Percentiles rank a stretch among this genome's conserved stretches.
These are phyloP conservation scores for Cryphonectria naterciae DNA, from an alignment of 2,329 filamentous ascomycete species.

Conservation along the genomic window DNA sequence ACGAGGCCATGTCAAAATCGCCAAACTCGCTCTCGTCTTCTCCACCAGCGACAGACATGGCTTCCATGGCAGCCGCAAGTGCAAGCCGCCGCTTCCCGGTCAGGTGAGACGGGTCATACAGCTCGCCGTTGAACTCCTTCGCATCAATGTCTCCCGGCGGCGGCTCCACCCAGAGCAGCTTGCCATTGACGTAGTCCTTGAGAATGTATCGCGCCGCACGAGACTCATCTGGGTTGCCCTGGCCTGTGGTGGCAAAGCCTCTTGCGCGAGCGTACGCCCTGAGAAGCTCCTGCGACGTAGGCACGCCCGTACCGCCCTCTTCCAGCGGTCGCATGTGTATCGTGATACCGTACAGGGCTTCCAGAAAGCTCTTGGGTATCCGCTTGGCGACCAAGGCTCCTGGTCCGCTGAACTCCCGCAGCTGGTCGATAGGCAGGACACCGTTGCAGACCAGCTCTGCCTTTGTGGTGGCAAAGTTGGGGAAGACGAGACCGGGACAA, in stretches of 20 bases:
- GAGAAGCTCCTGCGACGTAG: constrained; percentile 84
- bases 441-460: constrained; percentile 95
- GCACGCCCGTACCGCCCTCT: constrained; percentile 88
- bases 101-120: constrained; percentile 83
- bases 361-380: constrained; percentile 85
- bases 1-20: constrained; percentile 52
- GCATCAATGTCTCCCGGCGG: constrained; percentile 76
- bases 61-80: constrained; percentile 56
- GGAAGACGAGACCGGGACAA: constrained; percentile 97
- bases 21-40: constrained; percentile 42
- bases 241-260: constrained; percentile 87
- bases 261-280: constrained; percentile 84
- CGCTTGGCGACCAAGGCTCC: constrained; percentile 80
- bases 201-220: constrained; percentile 86
- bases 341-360: constrained; percentile 91
- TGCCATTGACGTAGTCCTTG: constrained; percentile 97
- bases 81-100: constrained; percentile 78
- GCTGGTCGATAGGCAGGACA: constrained; percentile 92
- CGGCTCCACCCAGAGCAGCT: constrained; percentile 88
- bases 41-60: constrained; percentile 44
- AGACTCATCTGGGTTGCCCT: constrained; percentile 91
- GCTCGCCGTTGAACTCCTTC: constrained; percentile 80
- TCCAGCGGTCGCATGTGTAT: constrained; percentile 80
- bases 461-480: constrained; percentile 96
- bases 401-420: constrained; percentile 90